These are phyloP conservation scores for Auricularia sp. DNA, from an alignment of 768 basidiomycete species.

Conservation along the genomic window DNA sequence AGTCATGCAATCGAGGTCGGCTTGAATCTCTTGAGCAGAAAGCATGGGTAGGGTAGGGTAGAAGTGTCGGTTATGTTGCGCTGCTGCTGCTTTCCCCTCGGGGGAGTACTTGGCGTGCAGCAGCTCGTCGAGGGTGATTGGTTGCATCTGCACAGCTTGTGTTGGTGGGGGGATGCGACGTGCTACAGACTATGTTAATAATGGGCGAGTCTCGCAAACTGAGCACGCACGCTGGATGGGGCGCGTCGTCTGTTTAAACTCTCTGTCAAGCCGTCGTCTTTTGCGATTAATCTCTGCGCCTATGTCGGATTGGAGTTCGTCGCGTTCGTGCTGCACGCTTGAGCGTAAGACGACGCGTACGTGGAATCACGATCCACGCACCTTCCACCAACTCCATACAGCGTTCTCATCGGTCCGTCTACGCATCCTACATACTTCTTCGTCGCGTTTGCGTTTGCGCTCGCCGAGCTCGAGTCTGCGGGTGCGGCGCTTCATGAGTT, in stretches of 20 bases:
- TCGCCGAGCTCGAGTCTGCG: slow-evolving; percentile 73
- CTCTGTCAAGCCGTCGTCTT: slow-evolving; percentile 73
- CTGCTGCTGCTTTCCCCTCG: slow-evolving; percentile 10
- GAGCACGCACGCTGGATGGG: slow-evolving; percentile 56
- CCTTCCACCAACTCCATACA: slow-evolving; percentile 91
- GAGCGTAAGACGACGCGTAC: background rate
- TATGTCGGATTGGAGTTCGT: slow-evolving; percentile 77
- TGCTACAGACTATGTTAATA: slow-evolving; percentile 24
- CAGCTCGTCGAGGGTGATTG: slow-evolving; percentile 32
- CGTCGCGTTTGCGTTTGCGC: slow-evolving; percentile 60
- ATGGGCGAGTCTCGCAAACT: slow-evolving; percentile 1
- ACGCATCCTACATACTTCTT: slow-evolving; percentile 50
- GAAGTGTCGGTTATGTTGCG: slow-evolving; percentile 10
- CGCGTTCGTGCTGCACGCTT: slow-evolving; percentile 52
- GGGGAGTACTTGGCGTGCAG: slow-evolving; percentile 4
- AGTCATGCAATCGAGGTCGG: slow-evolving; percentile 14
- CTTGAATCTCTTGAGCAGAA: slow-evolving; percentile 19
- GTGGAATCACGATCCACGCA: slow-evolving; percentile 24
- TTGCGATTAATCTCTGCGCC: slow-evolving; percentile 85
- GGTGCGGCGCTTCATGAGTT: slow-evolving; percentile 68
- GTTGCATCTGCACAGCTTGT: slow-evolving; percentile 28
- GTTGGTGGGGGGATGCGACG: slow-evolving; percentile 53
- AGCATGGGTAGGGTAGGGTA: slow-evolving; percentile 24
- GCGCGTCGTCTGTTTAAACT: slow-evolving; percentile 69
- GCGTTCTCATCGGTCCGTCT: slow-evolving; percentile 61